Conservation (phyloP, 805 yeast genomes). For the Cyberlindnera maclurae region DNA sequence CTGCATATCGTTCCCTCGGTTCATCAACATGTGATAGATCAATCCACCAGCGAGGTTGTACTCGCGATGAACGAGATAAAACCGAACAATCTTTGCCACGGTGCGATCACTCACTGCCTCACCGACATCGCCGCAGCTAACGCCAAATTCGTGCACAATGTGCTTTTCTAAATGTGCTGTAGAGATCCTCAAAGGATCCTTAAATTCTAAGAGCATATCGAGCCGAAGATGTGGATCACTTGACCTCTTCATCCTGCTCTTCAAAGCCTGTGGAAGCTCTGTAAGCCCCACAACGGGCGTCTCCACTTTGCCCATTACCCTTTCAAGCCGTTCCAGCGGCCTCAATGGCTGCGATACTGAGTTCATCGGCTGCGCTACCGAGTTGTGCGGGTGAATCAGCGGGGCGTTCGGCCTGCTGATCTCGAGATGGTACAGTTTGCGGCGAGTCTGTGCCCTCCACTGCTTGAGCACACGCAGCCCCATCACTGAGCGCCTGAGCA, state of each 20-base stretch:
- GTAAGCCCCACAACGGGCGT: no score
- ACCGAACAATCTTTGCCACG: slow-evolving; percentile 6
- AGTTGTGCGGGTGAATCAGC: slow-evolving; percentile 2
- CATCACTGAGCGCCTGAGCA: slow-evolving; percentile 10
- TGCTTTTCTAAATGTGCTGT: neutral
- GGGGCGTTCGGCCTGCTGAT: slow-evolving; percentile 1
- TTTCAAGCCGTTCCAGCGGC: no score
- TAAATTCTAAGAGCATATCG: slow-evolving; percentile 6
- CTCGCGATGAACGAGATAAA: slow-evolving; percentile 6
- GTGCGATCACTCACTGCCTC: slow-evolving; percentile 9
- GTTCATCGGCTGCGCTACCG: neutral
- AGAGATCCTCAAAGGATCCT: slow-evolving; percentile 8
- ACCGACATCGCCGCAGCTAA: neutral
- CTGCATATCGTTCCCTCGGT: slow-evolving; percentile 3
- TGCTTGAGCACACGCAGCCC: slow-evolving; percentile 5
- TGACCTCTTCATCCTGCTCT: neutral
- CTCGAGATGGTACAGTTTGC: slow-evolving; percentile 13
- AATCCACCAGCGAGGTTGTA: slow-evolving; percentile 9
- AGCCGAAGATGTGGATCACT: slow-evolving; percentile 14
- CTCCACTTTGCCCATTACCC: no score
- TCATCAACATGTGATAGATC: slow-evolving; percentile 4
- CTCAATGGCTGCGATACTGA: no score
- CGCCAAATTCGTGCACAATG: slow-evolving; percentile 6
- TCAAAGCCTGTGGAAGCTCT: neutral
- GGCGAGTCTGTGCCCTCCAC: slow-evolving; percentile 3